Base-by-base conservation (phyloP, 176 grass and related monocot genomes). In the Musa beccarii region DNA sequence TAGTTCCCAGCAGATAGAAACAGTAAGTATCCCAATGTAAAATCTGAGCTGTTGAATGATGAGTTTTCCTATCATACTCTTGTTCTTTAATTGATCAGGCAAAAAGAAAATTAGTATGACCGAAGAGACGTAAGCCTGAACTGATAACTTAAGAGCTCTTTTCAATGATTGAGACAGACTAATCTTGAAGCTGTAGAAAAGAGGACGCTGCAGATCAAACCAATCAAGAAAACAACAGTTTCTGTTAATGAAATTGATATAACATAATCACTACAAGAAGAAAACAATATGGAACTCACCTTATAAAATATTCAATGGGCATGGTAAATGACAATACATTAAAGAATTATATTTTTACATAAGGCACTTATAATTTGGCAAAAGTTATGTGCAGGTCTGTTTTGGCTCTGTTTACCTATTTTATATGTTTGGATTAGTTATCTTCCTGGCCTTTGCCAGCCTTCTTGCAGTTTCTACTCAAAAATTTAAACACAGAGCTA, bases 131-230 rank as follows among this genome's bases (percentile, higher is more conserved):
- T 84, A 94, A 51, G 86, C 76, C 72, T 84, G 90, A 81, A 84
- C 10, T 11, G 88, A 89, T 69, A 99, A 78, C 79, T 86, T 94
- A 59, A 94, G 55, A 81, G 90, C 86, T 76, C 88, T 79, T 80
- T 81, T 85, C n/a, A 79, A 78, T n/a, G 91, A 89, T 16, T 80
- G 86, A 74, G 75, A 75, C 83, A 99, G 82, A 23, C 81, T 84
- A 85, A 91, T 87, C 76, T 99, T 99, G 57, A 99, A 91, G 63
- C 88, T 88, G 84, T 99, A 92, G 84, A 99, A 94, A 75, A 91
- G 81, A 84, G 95, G 91, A 71, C 91, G 76, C 90, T 99, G 81
- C 73, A 92, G 10, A 79, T 73, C 63, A 63, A 81, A 73, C 29
- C 17, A 77, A 16, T 26, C 12, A 75, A 75, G 17, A 59, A 63